Percentiles rank a stretch among this genome's conserved stretches.
phyloP scores from a whole-genome alignment of 345 rosid species.

The Aegle marmelos region DNA sequence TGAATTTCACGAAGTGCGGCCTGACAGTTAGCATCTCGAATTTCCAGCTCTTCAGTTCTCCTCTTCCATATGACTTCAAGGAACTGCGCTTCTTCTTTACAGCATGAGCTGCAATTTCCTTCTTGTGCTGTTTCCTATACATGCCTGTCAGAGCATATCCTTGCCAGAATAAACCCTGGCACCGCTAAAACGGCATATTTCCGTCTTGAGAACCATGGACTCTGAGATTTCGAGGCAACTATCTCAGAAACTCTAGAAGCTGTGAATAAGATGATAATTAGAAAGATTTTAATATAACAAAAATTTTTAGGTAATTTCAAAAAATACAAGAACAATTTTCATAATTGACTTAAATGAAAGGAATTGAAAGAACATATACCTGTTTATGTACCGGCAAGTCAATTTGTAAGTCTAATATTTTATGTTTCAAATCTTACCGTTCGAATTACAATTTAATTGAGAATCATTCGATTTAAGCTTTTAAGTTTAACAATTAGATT shows the following conservation, averaged over 20 bases:
- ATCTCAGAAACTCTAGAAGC: constrained; percentile 18
- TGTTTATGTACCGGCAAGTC: too few relatives aligned
- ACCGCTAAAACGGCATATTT: constrained; percentile 71
- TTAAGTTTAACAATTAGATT: too few relatives aligned
- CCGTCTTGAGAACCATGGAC: constrained; percentile 57
- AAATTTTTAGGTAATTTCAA: too few relatives aligned
- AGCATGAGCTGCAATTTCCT: constrained; percentile 62
- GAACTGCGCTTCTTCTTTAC: constrained; percentile 53
- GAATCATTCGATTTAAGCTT: too few relatives aligned
- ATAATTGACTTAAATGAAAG: too few relatives aligned
- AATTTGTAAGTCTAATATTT: too few relatives aligned
- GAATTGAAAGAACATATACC: too few relatives aligned
- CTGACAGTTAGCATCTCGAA: constrained; percentile 60
- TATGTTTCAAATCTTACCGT: too few relatives aligned
- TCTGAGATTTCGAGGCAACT: constrained; percentile 6
- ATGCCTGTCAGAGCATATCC: constrained; percentile 74
- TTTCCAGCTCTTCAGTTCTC: constrained; percentile 64
- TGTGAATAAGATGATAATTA: too few relatives aligned
- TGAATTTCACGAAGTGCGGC: constrained; percentile 68
- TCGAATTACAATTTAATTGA: too few relatives aligned
- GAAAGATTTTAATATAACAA: too few relatives aligned
- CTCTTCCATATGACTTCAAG: constrained; percentile 63
- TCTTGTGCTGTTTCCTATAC: constrained; percentile 71
- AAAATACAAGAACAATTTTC: too few relatives aligned
- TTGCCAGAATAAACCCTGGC: constrained; percentile 68